Evolutionary conservation across 257 asterid genomes (phyloP).

Genomic region (Salvia miltiorrhiza): DNA sequence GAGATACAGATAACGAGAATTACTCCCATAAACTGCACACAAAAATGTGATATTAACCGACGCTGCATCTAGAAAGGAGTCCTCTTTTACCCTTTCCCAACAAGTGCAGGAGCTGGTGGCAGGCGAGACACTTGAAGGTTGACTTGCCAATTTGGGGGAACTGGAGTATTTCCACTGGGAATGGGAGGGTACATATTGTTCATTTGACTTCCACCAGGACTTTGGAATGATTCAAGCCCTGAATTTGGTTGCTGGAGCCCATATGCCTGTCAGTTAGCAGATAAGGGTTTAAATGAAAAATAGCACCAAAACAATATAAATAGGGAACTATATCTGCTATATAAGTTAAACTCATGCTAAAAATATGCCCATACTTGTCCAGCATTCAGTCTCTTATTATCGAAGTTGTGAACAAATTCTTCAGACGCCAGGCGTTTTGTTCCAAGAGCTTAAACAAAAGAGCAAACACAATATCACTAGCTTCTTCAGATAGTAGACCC

Average conservation of each 20-base stretch:
- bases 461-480: slow-evolving; percentile 14
- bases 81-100: slow-evolving; percentile 72
- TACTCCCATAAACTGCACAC: background rate
- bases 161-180: slow-evolving; percentile 37
- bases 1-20: slow-evolving; percentile 2
- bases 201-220: slow-evolving; percentile 37
- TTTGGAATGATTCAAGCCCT: slow-evolving; percentile 39
- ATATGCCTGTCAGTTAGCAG: slow-evolving; percentile 31
- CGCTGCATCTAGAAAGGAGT: slow-evolving; percentile 7
- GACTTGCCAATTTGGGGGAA: slow-evolving; percentile 51
- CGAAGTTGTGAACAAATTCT: slow-evolving; percentile 73
- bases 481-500: slow-evolving; percentile 16
- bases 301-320: background rate
- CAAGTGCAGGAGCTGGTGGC: slow-evolving; percentile 46
- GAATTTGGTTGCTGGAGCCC: slow-evolving; percentile 53
- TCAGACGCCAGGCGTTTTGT: slow-evolving; percentile 88
- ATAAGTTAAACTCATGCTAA: slow-evolving; percentile 15
- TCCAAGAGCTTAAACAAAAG: slow-evolving; percentile 68
- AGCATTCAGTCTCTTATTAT: slow-evolving; percentile 80
- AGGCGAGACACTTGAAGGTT: slow-evolving; percentile 39
- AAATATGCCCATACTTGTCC: slow-evolving; percentile 54
- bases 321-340: background rate
- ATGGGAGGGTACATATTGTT: slow-evolving; percentile 37
- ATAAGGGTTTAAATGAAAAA: slow-evolving; percentile 4
- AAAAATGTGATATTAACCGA: background rate